Evolutionary conservation across 441 rosid genomes (phyloP), one percentile per base, ranked within the genome.

Genomic region (Arabidopsis hybrid): DNA sequence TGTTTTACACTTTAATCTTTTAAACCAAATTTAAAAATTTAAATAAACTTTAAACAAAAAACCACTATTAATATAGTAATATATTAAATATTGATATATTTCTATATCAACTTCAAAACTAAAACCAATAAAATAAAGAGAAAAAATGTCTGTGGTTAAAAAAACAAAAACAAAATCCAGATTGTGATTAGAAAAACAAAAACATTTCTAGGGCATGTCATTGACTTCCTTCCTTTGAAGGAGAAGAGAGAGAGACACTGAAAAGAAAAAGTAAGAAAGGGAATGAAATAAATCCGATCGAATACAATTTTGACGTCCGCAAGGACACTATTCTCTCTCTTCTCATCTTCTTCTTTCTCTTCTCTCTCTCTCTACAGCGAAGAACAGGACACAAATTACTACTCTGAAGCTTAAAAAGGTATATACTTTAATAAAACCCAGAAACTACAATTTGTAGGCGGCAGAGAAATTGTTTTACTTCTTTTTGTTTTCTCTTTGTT

Each of bases 281-380:
- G 79, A 74, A 74, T 58, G 72, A 73, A 85, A 87, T 90, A 82
- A 89, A 94, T 86, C 84, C 17, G 80, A 90, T 89, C 84, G 85
- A 88, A 90, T 84, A 81, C 75, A 87, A 79, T 66, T 86, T 90
- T 94, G 97, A 90, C 97, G 96, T 91, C 98, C 97, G 98, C 95
- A 85, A 88, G 93, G 90, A 79, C 90, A 77, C 77, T 38, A 31
- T 50, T 58, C 74, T 73, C 79, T 59, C 71, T 80, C 73, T 43
- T 17, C 69, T 11, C 21, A 79, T 49, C 53, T 14, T 31, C 71
- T 8, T 81, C 72, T 71, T 76, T 78, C 79, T 83, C 52, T 65
- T 75, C 77, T 79, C 65, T 85, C 90, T 85, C 86, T 84, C 89
- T 83, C 59, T 52, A 82, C 89, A 85, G 88, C 88, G 81, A 73